Conservation (phyloP, 352 stramenopile species). For the Pythium aristosporum region DNA sequence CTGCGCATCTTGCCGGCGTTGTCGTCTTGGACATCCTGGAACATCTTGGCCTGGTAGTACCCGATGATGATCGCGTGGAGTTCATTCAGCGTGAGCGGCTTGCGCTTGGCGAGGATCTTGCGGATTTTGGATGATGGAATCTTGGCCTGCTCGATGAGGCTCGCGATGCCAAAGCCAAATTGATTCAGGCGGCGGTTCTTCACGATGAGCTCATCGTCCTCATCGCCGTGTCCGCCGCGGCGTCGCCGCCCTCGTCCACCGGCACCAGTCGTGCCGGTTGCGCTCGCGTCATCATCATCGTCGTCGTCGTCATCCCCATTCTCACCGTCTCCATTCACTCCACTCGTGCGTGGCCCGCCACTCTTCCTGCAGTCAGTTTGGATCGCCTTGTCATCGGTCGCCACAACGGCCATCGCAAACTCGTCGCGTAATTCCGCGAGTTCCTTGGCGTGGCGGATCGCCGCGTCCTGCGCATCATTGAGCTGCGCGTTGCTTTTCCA, state of each 20-base stretch:
- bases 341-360: background rate
- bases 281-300: constrained; percentile 21
- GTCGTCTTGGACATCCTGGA: constrained; percentile 75
- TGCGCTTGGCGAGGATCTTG: constrained; percentile 74
- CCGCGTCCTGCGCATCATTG: constrained; percentile 40
- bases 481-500: constrained; percentile 56
- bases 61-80: constrained; percentile 71
- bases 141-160: constrained; percentile 71
- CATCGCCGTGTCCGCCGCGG: constrained; percentile 26
- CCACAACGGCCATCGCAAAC: constrained; percentile 25
- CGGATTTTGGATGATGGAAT: constrained; percentile 70
- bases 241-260: constrained; percentile 22
- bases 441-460: constrained; percentile 33
- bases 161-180: constrained; percentile 69
- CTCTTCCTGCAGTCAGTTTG: constrained; percentile 35
- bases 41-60: constrained; percentile 83
- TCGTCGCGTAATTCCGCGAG: constrained; percentile 42
- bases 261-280: constrained; percentile 3
- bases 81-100: constrained; percentile 68
- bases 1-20: constrained; percentile 45
- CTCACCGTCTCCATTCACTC: constrained; percentile 1
- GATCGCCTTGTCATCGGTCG: constrained; percentile 41
- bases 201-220: constrained; percentile 45
- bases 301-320: constrained; percentile 27
- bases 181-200: constrained; percentile 67